Percentiles rank a stretch among this genome's conserved stretches.
These are phyloP conservation scores for Calocera cornea DNA, from an alignment of 768 basidiomycete genomes.

Conservation along the genomic window DNA sequence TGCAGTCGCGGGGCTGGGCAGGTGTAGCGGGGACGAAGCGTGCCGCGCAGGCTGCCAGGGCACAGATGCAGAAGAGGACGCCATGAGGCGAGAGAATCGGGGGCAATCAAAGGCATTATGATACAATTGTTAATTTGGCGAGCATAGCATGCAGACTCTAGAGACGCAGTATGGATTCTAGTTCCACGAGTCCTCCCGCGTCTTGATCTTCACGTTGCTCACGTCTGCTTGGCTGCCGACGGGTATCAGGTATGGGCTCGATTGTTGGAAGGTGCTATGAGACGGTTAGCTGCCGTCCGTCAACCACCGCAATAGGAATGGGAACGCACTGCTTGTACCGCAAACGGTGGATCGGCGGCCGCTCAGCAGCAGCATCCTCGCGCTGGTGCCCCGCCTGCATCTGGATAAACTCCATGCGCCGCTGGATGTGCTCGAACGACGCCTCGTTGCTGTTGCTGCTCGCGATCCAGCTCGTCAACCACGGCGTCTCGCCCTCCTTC, in stretches of 20 bases:
- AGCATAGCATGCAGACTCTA: background rate
- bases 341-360: background rate
- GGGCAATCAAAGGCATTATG: background rate
- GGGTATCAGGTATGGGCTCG: background rate
- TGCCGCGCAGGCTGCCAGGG: constrained; percentile 38
- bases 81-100: background rate
- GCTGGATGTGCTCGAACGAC: background rate
- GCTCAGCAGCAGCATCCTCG: background rate
- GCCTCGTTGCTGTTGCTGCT: background rate
- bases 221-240: background rate
- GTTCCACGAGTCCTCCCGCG: background rate
- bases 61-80: constrained; percentile 14
- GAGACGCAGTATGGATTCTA: background rate
- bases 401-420: background rate
- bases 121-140: background rate
- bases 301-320: background rate
- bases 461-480: background rate
- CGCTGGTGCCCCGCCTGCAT: background rate
- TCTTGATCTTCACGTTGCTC: constrained; percentile 2
- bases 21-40: constrained; percentile 54
- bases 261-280: background rate
- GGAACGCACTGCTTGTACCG: background rate
- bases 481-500: background rate
- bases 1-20: constrained; percentile 69
- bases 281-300: background rate